Conservation (phyloP, 2,329 filamentous ascomycete species). For the Aspergillus oerlinghausenensis region DNA sequence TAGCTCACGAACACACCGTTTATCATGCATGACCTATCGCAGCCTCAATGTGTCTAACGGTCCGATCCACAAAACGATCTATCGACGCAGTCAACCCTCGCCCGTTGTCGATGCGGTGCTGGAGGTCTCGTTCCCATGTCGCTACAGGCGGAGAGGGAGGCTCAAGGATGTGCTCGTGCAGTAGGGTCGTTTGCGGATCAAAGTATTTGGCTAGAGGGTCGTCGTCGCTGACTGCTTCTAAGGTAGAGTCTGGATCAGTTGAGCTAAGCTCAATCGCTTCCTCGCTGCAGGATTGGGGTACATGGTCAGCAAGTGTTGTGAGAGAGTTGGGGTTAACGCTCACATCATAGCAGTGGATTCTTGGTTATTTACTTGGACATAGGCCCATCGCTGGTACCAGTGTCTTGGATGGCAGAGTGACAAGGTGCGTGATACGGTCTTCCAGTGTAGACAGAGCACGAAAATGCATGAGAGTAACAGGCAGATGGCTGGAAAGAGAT, state of each 20-base stretch:
- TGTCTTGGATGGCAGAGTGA: not conserved
- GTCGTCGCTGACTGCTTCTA: not conserved
- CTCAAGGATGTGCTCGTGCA: conserved; percentile 10
- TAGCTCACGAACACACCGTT: not conserved
- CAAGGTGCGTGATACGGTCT: not conserved
- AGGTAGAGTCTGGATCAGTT: not conserved
- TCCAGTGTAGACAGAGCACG: conserved; percentile 6
- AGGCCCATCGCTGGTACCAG: not conserved
- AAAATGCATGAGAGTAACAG: conserved; percentile 16
- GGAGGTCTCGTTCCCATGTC: not conserved
- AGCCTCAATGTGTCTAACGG: not conserved
- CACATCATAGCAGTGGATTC: not conserved
- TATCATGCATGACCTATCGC: not conserved
- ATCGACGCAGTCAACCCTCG: not conserved
- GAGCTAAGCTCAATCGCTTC: not conserved
- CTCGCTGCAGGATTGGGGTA: not conserved
- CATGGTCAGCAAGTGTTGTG: not conserved
- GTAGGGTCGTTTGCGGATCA: conserved; percentile 11
- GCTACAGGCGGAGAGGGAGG: conserved; percentile 5
- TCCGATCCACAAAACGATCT: not conserved
- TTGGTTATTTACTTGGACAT: not conserved
- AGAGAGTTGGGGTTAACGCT: not conserved
- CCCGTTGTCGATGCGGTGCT: conserved; percentile 6
- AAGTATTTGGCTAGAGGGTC: conserved; percentile 16
- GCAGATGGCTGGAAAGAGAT: conserved; percentile 12